Evolutionary conservation across 140 eudicot genomes (phyloP), one percentile per base, ranked within the genome.

Genomic region (Anethum foeniculum): DNA sequence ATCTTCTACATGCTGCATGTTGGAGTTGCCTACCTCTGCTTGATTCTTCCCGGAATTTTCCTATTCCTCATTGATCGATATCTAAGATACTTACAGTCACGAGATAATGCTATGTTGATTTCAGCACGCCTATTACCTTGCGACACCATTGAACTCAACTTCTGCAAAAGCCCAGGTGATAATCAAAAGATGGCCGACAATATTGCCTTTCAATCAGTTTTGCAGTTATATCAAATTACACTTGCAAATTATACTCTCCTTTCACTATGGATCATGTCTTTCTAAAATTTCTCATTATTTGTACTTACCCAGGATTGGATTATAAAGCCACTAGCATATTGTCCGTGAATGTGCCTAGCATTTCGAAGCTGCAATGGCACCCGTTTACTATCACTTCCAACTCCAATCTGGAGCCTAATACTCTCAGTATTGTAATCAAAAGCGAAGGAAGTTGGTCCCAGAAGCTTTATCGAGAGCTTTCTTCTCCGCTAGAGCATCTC

Each of bases 41-140:
- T 86, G 79, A 91, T 91, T 62, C 92, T 91, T 80, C 94, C 97
- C 0, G 97, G 97, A 39, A 80, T 91, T 44, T 88, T 86, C 85
- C 97, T 92, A 82, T 92, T 92, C 87, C 77, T 85, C 23, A 85
- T 92, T 43, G 97, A 92, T 78, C 85, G 97, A 23, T 90, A 88
- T 84, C 23, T 92, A 49, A 83, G 97, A 71, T 90, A 83, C 89
- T 84, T 92, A 67, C 97, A 92, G 79, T 92, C 97, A 9, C 76
- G 91, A 46, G 62, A 46, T 27, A 83, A 73, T 3, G 85, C 78
- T 32, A 73, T 90, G 54, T 75, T 91, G 23, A 36, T 86, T 19
- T 86, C 94, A 12, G 83, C 92, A 0, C 91, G 94, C 23, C 71
- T 91, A 69, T 77, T 90, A 80, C 91, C 94, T 60, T 83, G 87